Evolutionary conservation across 2,329 filamentous ascomycete genomes (phyloP).

Genomic region (Seiridium cupressi): DNA sequence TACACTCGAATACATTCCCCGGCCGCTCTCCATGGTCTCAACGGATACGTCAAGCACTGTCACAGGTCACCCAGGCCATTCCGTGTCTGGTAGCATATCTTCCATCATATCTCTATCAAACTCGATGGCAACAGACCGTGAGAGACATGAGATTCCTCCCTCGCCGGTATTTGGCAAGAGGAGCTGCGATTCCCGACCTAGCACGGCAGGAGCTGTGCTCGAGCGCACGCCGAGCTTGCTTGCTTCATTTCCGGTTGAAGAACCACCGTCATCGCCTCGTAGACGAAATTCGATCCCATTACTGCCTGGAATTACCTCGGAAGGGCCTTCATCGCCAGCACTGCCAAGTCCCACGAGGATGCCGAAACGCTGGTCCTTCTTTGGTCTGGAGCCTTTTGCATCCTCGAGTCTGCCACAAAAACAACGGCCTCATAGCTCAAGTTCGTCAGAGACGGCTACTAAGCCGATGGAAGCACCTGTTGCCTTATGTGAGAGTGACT

Average conservation of each 20-base stretch:
- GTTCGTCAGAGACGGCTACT: constrained; percentile 38
- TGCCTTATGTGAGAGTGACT: neutral
- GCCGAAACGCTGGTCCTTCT: constrained; percentile 61
- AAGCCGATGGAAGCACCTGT: constrained; percentile 18
- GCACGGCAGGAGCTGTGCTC: constrained; percentile 69
- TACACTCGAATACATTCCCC: constrained; percentile 77
- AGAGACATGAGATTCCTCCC: constrained; percentile 32
- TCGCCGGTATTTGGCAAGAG: constrained; percentile 39
- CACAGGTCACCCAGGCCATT: constrained; percentile 68
- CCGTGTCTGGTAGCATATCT: constrained; percentile 75
- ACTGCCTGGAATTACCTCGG: constrained; percentile 40
- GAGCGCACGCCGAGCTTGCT: constrained; percentile 45
- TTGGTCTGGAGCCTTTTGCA: constrained; percentile 56
- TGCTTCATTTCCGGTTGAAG: constrained; percentile 21
- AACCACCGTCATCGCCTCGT: constrained; percentile 35
- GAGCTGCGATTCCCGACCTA: constrained; percentile 55
- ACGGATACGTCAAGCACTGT: constrained; percentile 79
- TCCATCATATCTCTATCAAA: constrained; percentile 67
- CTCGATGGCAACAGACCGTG: constrained; percentile 38
- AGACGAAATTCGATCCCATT: constrained; percentile 61
- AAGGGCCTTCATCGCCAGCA: constrained; percentile 29
- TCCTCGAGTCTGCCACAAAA: constrained; percentile 45
- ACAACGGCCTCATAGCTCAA: constrained; percentile 44
- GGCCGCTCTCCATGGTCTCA: constrained; percentile 80
- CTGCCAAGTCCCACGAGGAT: constrained; percentile 49